Evolutionary conservation across 768 basidiomycete species (phyloP).

Genomic region (Cystofilobasidium bisporidii): DNA sequence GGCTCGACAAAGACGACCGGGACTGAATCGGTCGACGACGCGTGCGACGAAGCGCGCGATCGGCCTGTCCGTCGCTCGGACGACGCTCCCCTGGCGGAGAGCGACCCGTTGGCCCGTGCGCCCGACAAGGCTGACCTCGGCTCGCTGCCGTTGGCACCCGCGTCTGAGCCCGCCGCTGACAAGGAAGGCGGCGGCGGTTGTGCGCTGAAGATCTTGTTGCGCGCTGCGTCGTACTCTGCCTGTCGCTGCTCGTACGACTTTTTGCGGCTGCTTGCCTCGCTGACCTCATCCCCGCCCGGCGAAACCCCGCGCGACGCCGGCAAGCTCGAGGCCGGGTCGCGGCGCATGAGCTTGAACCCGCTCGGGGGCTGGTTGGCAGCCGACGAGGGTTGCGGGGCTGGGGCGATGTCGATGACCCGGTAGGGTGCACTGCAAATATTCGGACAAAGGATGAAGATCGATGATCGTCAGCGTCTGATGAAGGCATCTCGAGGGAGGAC

Average conservation of each 20-base stretch:
- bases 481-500: background rate
- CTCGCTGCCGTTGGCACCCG: background rate
- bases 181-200: background rate
- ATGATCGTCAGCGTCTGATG: too few relatives aligned
- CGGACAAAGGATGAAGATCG: too few relatives aligned
- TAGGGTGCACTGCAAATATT: constrained; percentile 2
- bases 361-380: constrained; percentile 7
- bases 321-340: constrained; percentile 11
- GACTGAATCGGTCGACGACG: constrained; percentile 25
- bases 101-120: background rate
- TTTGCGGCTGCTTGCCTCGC: constrained; percentile 2
- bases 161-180: background rate
- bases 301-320: constrained; percentile 7
- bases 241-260: constrained; percentile 27
- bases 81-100: background rate
- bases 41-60: constrained; percentile 18
- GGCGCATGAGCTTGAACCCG: constrained; percentile 27
- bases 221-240: constrained; percentile 26
- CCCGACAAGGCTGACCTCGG: background rate
- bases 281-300: background rate
- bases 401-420: constrained; percentile 26
- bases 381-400: constrained; percentile 3
- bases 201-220: constrained; percentile 24
- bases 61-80: background rate
- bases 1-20: constrained; percentile 24